Evolutionary conservation across 2,329 filamentous ascomycete genomes (phyloP).

Genomic region (Akanthomyces dipterigenus): DNA sequence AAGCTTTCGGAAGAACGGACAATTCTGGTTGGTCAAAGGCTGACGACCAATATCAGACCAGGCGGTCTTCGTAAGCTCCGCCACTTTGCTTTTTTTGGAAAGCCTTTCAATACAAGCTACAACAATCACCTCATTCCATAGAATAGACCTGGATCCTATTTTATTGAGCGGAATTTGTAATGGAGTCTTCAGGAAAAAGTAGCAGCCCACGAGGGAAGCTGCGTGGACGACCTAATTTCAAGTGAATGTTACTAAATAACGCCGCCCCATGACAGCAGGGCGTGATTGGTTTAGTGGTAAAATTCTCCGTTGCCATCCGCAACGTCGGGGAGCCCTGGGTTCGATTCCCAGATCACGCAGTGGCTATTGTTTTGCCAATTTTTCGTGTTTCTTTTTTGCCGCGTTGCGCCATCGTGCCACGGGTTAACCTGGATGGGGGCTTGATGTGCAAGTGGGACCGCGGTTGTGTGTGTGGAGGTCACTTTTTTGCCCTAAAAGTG

Average conservation of each 20-base stretch:
- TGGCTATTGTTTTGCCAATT: slow-evolving; percentile 4
- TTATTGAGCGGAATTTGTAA: too few species aligned
- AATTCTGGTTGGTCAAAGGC: too few species aligned
- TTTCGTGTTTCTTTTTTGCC: background rate
- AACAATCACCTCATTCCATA: background rate
- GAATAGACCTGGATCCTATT: too few species aligned
- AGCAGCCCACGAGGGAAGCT: background rate
- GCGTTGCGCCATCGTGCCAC: background rate
- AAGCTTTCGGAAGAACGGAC: too few species aligned
- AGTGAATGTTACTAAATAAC: background rate
- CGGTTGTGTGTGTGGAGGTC: background rate
- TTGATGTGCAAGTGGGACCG: background rate
- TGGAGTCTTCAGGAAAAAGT: background rate
- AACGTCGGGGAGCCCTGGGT: slow-evolving; percentile 16
- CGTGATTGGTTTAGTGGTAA: slow-evolving; percentile 21
- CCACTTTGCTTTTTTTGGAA: too few species aligned
- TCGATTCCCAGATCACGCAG: slow-evolving; percentile 20
- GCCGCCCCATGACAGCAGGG: background rate
- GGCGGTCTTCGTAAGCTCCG: too few species aligned
- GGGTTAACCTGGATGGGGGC: background rate
- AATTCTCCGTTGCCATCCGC: slow-evolving; percentile 19
- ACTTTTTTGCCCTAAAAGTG: background rate
- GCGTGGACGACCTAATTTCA: background rate
- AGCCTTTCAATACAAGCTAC: too few species aligned
- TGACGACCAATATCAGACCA: too few species aligned